Evolutionary conservation across 2,329 filamentous ascomycete genomes (phyloP), one percentile per base, ranked within the genome.

Genomic region (Hypomyces perniciosus): DNA sequence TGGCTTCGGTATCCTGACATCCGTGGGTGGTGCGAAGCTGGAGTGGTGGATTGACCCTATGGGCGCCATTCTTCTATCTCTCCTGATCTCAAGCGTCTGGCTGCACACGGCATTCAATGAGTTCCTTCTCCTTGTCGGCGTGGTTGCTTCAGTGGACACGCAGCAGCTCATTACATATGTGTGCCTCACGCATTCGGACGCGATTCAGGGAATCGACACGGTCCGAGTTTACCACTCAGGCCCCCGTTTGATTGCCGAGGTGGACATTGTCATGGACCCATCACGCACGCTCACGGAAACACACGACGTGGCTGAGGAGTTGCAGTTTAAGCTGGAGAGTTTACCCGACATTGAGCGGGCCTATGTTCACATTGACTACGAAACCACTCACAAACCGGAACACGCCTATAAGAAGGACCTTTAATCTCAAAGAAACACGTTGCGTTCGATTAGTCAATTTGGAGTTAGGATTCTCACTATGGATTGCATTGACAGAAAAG

Each of bases 301-400:
- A 0, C 93, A 99, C 67, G 93, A 99, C 63, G 82, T 96, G 9
- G 92, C 93, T 0, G 93, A 99, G 70, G 90, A 86, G 61, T 76
- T 99, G 61, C 93, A 99, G 75, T 87, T 87, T 56, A 97, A 97
- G 74, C 76, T 97, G 3, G 93, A 99, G 77, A 88, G 85, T 51
- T 70, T 99, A 56, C 92, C 93, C 0, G 86, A 96, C 65, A 85
- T 97, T 8, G 93, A 97, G 77, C 76, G 93, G 53, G 90, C 90
- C 0, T 97, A 96, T 65, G 93, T 97, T 20, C 93, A 99, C 67
- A 91, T 96, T 13, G 93, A 99, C 68, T 97, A 95, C 61, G 93
- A 97, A 73, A 96, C 91, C 4, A 90, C 86, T 13, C 93, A 97
- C 69, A 91, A 93, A 68, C 92, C 92, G 0, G 91, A 96, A 73